A percentile compares a stretch with the other conserved stretches of the same genome.
Conservation (phyloP, 805 yeast genomes). For the Candida nanaspora region DNA sequence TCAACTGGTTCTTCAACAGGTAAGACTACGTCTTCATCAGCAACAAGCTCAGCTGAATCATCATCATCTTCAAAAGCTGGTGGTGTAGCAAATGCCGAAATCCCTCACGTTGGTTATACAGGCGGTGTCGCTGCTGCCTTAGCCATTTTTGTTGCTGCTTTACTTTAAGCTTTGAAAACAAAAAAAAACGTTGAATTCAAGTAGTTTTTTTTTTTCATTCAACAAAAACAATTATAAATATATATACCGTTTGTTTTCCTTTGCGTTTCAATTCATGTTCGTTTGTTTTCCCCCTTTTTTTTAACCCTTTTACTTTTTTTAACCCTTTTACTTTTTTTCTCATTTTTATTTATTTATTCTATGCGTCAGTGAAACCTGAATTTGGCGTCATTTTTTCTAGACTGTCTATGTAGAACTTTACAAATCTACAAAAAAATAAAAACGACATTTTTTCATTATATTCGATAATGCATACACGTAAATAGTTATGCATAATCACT, state of each 20-base stretch:
- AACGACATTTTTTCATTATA: no score
- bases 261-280: no score
- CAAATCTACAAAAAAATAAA: no score
- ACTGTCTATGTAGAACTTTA: not conserved
- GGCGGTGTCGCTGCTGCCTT: not conserved
- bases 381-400: no score
- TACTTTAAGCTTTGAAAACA: not conserved
- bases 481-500: not conserved
- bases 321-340: not conserved
- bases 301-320: no score
- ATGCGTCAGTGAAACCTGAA: no score
- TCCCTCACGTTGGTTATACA: not conserved
- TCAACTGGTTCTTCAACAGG: constrained; percentile 10
- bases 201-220: no score
- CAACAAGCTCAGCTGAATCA: constrained; percentile 11
- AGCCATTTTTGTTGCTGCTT: not conserved
- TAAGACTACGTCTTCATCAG: constrained; percentile 10
- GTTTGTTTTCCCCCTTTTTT: not conserved
- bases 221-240: no score
- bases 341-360: no score
- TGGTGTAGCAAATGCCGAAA: not conserved
- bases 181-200: no score
- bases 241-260: no score
- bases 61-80: constrained; percentile 9
- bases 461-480: not conserved